These are phyloP conservation scores for Raphanus sativus DNA, from an alignment of 345 rosid genomes.

Conservation along the genomic window DNA sequence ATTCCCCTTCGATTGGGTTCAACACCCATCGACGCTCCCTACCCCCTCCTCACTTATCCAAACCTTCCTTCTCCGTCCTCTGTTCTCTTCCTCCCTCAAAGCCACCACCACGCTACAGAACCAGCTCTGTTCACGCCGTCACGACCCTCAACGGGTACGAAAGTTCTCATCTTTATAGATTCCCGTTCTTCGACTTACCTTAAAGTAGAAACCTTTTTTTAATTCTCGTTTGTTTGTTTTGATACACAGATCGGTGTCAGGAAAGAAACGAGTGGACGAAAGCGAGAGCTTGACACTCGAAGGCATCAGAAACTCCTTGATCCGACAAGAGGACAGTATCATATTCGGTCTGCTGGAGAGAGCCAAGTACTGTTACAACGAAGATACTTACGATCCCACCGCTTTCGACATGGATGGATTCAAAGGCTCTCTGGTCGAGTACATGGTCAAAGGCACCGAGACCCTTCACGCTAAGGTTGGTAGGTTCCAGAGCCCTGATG, in stretches of 20 bases:
- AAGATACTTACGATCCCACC: constrained; percentile 77
- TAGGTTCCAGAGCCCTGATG: constrained; percentile 87
- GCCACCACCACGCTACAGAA: constrained; percentile 14
- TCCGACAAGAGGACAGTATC: constrained; percentile 92
- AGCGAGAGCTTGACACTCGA: constrained; percentile 75
- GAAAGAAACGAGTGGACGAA: constrained; percentile 62
- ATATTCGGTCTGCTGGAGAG: constrained; percentile 80
- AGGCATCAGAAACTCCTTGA: constrained; percentile 68
- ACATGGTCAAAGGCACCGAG: constrained; percentile 79
- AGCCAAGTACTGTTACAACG: constrained; percentile 81
- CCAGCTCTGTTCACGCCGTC: constrained; percentile 41
- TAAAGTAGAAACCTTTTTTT: constrained; percentile 20
- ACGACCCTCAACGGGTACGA: constrained; percentile 50
- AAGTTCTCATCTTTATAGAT: background rate
- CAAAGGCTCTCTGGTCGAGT: constrained; percentile 81
- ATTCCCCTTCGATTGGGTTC: constrained; percentile 39
- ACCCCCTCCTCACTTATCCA: background rate
- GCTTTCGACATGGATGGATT: constrained; percentile 77
- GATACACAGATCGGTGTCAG: constrained; percentile 44
- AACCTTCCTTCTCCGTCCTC: constrained; percentile 24
- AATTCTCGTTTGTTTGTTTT: too few species aligned
- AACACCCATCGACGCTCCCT: constrained; percentile 19
- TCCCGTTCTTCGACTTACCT: background rate
- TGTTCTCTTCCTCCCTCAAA: constrained; percentile 38
- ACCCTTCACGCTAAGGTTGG: constrained; percentile 87